Conservation (phyloP, 1,284 basidiomycete genomes). For the Erythrobasidium hasegawianum region DNA sequence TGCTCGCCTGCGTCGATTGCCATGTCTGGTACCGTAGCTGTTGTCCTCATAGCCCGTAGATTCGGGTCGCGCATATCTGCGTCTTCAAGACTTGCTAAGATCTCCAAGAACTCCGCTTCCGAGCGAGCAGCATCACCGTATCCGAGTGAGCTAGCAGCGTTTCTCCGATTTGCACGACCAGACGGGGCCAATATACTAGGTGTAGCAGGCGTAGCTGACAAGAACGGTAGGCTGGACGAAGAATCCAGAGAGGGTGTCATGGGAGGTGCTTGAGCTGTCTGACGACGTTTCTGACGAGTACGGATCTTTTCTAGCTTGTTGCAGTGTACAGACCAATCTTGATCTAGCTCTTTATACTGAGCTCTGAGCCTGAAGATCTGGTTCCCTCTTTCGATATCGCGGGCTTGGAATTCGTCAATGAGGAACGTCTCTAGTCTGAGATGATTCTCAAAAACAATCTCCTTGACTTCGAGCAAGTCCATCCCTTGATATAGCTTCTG, state of each 20-base stretch:
- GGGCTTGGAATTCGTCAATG: constrained; percentile 29
- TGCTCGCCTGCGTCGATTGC: constrained; percentile 60
- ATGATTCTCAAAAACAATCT: constrained; percentile 23
- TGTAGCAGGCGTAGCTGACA: constrained; percentile 38
- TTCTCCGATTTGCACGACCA: constrained; percentile 40
- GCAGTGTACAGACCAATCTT: constrained; percentile 42
- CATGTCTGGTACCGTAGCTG: constrained; percentile 92
- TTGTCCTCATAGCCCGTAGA: constrained; percentile 75
- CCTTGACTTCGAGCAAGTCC: constrained; percentile 9
- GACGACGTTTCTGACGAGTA: constrained; percentile 34
- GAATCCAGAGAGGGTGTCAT: constrained; percentile 41
- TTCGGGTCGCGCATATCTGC: constrained; percentile 89
- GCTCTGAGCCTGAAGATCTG: constrained; percentile 39
- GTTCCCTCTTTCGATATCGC: constrained; percentile 37
- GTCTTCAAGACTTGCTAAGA: constrained; percentile 84
- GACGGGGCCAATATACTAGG: constrained; percentile 36
- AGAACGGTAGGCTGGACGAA: constrained; percentile 38
- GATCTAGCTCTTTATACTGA: constrained; percentile 39
- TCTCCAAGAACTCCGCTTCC: constrained; percentile 95
- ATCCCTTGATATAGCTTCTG: background rate
- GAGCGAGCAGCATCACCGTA: constrained; percentile 83
- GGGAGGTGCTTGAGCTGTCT: constrained; percentile 10
- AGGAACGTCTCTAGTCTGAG: constrained; percentile 35
- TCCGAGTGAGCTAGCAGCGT: constrained; percentile 22
- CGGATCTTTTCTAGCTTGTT: constrained; percentile 40